phyloP scores from a whole-genome alignment of 2,329 filamentous ascomycete genomes.

The Sporothrix phasma region DNA sequence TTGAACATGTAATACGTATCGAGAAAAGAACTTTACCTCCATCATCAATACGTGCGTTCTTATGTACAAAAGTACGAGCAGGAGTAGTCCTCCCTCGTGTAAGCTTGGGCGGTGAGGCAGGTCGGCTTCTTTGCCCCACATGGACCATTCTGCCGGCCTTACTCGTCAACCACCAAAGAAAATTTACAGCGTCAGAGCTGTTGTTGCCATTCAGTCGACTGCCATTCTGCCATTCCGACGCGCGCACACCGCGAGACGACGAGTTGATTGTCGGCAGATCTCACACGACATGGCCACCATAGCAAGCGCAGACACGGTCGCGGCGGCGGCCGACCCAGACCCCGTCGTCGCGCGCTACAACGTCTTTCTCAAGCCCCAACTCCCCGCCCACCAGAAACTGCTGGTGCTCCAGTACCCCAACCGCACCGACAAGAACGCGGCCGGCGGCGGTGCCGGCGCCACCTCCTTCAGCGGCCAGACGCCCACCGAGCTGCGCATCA shows the following conservation, averaged over 20 bases:
- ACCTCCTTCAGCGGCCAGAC: constrained; percentile 43
- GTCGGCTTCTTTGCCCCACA: background rate
- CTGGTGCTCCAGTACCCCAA: constrained; percentile 87
- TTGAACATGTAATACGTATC: no score
- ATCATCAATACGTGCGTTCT: no score
- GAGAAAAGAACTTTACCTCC: no score
- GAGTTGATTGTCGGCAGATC: background rate
- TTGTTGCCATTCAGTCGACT: background rate
- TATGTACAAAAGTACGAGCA: no score
- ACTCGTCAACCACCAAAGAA: constrained; percentile 4
- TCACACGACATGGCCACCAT: background rate
- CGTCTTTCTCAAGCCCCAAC: constrained; percentile 71
- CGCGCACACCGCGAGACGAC: background rate
- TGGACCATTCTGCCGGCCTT: background rate
- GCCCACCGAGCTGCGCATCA: constrained; percentile 70
- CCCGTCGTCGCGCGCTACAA: constrained; percentile 68
- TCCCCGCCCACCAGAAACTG: constrained; percentile 52
- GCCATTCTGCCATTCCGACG: background rate
- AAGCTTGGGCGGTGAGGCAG: background rate
- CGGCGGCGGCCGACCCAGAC: constrained; percentile 40
- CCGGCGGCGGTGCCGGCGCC: constrained; percentile 14
- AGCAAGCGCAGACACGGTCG: background rate
- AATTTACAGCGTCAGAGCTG: constrained; percentile 2
- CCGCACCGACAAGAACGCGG: constrained; percentile 49
- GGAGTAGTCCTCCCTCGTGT: background rate